Percentiles rank a stretch among this genome's conserved stretches.
phyloP scores from a whole-genome alignment of 257 asterid species.

The Nicotiana benthamiana region DNA sequence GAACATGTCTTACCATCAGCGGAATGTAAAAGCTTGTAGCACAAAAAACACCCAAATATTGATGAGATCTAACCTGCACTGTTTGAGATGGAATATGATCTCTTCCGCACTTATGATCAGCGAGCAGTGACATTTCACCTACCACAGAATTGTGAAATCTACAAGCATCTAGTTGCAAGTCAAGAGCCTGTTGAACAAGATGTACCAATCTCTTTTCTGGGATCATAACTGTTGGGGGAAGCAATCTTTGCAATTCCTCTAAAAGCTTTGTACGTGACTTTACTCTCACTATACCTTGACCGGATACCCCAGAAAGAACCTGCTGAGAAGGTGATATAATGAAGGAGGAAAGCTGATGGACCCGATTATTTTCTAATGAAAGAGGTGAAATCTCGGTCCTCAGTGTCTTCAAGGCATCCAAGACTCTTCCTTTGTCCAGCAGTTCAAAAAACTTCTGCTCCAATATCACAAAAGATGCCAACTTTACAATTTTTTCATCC shows the following conservation, averaged over 20 bases:
- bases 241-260: constrained; percentile 61
- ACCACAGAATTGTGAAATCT: constrained; percentile 61
- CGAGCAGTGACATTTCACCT: constrained; percentile 59
- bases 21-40: neutral
- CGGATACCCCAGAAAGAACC: constrained; percentile 27
- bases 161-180: constrained; percentile 61
- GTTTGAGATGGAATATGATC: constrained; percentile 71
- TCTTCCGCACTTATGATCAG: constrained; percentile 74
- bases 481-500: constrained; percentile 45
- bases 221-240: constrained; percentile 67
- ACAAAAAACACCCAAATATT: constrained; percentile 9
- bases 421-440: constrained; percentile 44
- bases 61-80: constrained; percentile 43
- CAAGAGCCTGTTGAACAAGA: constrained; percentile 84
- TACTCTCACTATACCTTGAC: constrained; percentile 23
- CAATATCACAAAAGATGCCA: constrained; percentile 62
- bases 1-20: neutral
- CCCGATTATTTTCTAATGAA: constrained; percentile 36
- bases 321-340: constrained; percentile 39
- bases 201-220: constrained; percentile 73
- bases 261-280: constrained; percentile 50
- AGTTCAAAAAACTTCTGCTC: constrained; percentile 81
- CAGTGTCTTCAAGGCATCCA: constrained; percentile 72
- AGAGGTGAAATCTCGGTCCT: constrained; percentile 70
- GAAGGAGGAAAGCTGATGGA: constrained; percentile 56